Evolutionary conservation across 805 yeast species (phyloP), one percentile per base, ranked within the genome.

Genomic region (Monosporozyma servazzii): DNA sequence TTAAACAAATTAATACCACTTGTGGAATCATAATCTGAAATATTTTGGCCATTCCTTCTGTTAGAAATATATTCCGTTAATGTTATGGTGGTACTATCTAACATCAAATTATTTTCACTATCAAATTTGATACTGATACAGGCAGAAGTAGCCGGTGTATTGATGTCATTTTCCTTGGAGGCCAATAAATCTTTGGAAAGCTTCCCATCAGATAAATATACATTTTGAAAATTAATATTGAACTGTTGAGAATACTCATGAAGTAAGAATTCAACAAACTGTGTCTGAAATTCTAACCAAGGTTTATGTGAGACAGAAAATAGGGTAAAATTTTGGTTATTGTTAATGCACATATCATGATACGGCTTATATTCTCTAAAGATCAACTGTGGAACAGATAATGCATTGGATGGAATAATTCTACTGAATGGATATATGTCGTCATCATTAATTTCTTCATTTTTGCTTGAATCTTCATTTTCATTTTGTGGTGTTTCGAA

Each of bases 301-400:
- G 60, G 55, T 18, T 45, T 37, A 13, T 48, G 21, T 8, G 59
- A 56, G 8, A 58, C 53, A 8, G 65, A 61, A n/a, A 65, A 56
- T 33, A 65, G 46, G 45, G 54, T 63, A 47, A 61, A 65, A 50
- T 60, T 58, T 25, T 54, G 53, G 4, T 47, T 47, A 5, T 54
- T 54, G 9, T 57, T 48, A 33, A 65, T 48, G 44, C 68, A 65
- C 60, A 58, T 58, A 30, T 63, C 63, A 45, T 61, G 59, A 39
- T 57, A 66, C 39, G 60, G 53, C 41, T 58, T 60, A 43, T 61
- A 63, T 47, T 66, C 69, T 46, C 61, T 60, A 6, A 30, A 44
- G 37, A 66, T 46, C 20, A 64, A 43, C n/a, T 60, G 59, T 7
- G 56, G 48, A 25, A 60, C 56, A 6, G 59, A 47, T 23, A 57